Evolutionary conservation across 305 asterid genomes (phyloP).

Genomic region (Fraxinus paxiana): DNA sequence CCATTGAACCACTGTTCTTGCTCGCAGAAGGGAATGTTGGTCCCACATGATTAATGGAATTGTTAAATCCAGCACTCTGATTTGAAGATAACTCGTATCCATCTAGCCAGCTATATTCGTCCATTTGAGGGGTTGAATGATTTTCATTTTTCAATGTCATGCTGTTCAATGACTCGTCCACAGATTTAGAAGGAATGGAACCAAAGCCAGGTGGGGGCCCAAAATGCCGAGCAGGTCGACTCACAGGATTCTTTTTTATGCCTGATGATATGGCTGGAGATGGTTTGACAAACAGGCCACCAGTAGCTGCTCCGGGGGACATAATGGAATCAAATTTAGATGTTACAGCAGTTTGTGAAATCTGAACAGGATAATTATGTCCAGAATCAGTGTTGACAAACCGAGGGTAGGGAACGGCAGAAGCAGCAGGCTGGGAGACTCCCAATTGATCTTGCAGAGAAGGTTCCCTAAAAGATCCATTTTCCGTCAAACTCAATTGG

Average conservation of each 20-base stretch:
- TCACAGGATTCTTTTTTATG: slow-evolving; percentile 72
- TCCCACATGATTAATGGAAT: slow-evolving; percentile 44
- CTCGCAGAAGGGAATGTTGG: slow-evolving; percentile 36
- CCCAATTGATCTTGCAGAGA: slow-evolving; percentile 49
- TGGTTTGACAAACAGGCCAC: slow-evolving; percentile 37
- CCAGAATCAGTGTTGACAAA: slow-evolving; percentile 34
- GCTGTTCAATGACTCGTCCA: slow-evolving; percentile 49
- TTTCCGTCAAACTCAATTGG: slow-evolving; percentile 51
- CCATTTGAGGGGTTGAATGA: slow-evolving; percentile 41
- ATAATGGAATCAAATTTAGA: slow-evolving; percentile 47
- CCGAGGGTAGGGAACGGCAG: slow-evolving; percentile 50
- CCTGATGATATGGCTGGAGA: slow-evolving; percentile 46
- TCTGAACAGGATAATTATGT: slow-evolving; percentile 37
- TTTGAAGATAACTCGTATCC: slow-evolving; percentile 58
- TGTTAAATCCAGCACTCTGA: slow-evolving; percentile 47
- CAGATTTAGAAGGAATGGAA: slow-evolving; percentile 57
- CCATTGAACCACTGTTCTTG: slow-evolving; percentile 47
- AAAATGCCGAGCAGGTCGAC: slow-evolving; percentile 72
- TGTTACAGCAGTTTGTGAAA: slow-evolving; percentile 44
- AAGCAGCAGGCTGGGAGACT: slow-evolving; percentile 43
- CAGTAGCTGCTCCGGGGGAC: slow-evolving; percentile 39
- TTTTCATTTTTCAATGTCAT: slow-evolving; percentile 44
- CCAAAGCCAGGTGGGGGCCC: slow-evolving; percentile 99
- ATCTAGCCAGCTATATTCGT: slow-evolving; percentile 84
- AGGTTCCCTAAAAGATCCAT: slow-evolving; percentile 35